phyloP scores from a whole-genome alignment of 2,329 filamentous ascomycete species.

The Truncatella angustata region DNA sequence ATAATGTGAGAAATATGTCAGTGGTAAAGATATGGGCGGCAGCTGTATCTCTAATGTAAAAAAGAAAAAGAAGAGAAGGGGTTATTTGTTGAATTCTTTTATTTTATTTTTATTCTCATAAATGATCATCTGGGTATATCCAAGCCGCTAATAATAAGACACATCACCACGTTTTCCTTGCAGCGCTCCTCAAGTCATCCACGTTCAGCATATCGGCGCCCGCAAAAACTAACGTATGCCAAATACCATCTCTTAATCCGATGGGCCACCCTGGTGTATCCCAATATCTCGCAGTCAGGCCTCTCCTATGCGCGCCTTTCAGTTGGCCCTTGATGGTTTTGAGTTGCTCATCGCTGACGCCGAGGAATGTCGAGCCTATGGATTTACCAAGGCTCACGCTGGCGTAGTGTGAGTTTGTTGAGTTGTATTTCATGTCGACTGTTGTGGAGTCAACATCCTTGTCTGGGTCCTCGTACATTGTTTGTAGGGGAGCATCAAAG shows the following conservation, averaged over 20 bases:
- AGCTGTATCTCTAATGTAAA: too few relatives aligned
- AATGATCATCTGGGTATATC: too few relatives aligned
- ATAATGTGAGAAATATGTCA: too few relatives aligned
- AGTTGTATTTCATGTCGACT: conserved; percentile 33
- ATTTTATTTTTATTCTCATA: too few relatives aligned
- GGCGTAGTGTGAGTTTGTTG: conserved; percentile 58
- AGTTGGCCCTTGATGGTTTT: conserved; percentile 42
- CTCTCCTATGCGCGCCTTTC: conserved; percentile 41
- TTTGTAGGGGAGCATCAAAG: conserved; percentile 62
- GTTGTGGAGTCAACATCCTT: conserved; percentile 6
- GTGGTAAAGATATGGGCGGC: too few relatives aligned
- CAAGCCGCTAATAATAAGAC: too few relatives aligned
- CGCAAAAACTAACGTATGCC: conserved; percentile 53
- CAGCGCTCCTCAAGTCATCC: conserved; percentile 53
- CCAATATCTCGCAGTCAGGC: conserved; percentile 61
- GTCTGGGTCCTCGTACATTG: conserved; percentile 34
- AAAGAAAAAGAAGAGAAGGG: too few relatives aligned
- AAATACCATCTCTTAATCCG: conserved; percentile 51
- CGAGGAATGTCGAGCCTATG: conserved; percentile 45
- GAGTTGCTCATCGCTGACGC: conserved; percentile 40
- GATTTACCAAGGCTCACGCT: conserved; percentile 48
- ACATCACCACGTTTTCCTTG: conserved; percentile 37
- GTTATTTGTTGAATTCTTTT: too few relatives aligned
- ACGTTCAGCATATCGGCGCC: conserved; percentile 61
- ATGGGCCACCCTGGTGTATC: conserved; percentile 57